These are phyloP conservation scores for Sechiopsis laciniata DNA, from an alignment of 306 rosid species.

Conservation along the genomic window DNA sequence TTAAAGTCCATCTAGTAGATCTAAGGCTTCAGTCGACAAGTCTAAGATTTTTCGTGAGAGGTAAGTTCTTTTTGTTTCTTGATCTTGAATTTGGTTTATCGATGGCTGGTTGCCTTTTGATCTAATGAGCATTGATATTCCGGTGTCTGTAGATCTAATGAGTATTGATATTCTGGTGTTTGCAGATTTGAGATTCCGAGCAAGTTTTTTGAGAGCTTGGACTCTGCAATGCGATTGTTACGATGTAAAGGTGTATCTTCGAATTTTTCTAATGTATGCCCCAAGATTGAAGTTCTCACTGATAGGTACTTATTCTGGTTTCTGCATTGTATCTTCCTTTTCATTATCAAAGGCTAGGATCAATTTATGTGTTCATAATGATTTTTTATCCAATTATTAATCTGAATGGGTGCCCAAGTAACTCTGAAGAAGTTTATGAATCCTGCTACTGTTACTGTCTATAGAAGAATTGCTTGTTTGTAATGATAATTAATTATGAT, in stretches of 20 bases:
- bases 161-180: no score
- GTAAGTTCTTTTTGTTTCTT: conserved; percentile 24
- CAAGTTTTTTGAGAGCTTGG: conserved; percentile 51
- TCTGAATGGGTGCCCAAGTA: no score
- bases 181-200: conserved; percentile 51
- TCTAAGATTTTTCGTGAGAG: conserved; percentile 42
- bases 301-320: conserved; percentile 45
- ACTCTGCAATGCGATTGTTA: conserved; percentile 45
- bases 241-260: conserved; percentile 38
- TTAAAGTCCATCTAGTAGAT: conserved; percentile 10
- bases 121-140: no score
- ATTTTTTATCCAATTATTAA: neutral
- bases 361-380: neutral
- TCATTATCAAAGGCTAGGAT: neutral
- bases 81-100: neutral
- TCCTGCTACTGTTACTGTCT: no score
- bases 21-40: conserved; percentile 5
- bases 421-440: no score
- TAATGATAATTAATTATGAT: neutral
- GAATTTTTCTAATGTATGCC: conserved; percentile 40
- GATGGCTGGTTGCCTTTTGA: neutral
- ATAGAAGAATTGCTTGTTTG: no score
- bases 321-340: neutral
- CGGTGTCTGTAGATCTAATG: conserved; percentile 35
- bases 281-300: conserved; percentile 44